These are phyloP conservation scores for Glebionis coronaria DNA, from an alignment of 129 eudicot species.

Conservation along the genomic window DNA sequence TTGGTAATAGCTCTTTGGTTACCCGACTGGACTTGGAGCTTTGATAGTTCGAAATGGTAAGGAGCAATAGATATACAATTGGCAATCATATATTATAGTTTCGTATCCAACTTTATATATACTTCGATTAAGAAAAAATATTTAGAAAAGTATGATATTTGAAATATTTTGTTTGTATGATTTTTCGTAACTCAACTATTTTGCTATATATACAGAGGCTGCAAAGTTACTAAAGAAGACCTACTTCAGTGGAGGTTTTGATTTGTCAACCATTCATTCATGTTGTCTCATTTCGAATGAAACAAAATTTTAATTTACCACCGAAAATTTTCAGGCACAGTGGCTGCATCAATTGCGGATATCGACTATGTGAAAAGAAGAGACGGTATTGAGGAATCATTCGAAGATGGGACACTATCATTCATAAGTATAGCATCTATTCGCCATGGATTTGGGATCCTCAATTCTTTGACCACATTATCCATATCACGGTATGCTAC, in stretches of 20 bases:
- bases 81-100: not conserved
- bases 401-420: conserved; percentile 89
- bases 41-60: conserved; percentile 85
- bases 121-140: too few species aligned
- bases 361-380: conserved; percentile 86
- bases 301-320: not conserved
- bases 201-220: conserved; percentile 47
- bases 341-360: conserved; percentile 94
- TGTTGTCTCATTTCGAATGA: not conserved
- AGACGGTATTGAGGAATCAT: conserved; percentile 74
- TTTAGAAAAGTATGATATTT: not conserved
- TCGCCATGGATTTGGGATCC: conserved; percentile 72
- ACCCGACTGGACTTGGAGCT: conserved; percentile 98
- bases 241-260: conserved; percentile 96
- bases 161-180: not conserved
- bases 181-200: too few species aligned
- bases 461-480: conserved; percentile 54
- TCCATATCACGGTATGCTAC: conserved; percentile 57
- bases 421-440: conserved; percentile 79
- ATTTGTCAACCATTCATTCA: conserved; percentile 5
- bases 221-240: conserved; percentile 79
- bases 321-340: conserved; percentile 62
- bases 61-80: conserved; percentile 12
- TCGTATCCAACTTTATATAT: not conserved
- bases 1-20: conserved; percentile 71